Evolutionary conservation across 352 stramenopile species (phyloP), one percentile per base, ranked within the genome.

Genomic region (Globisporangium uncinulatum): DNA sequence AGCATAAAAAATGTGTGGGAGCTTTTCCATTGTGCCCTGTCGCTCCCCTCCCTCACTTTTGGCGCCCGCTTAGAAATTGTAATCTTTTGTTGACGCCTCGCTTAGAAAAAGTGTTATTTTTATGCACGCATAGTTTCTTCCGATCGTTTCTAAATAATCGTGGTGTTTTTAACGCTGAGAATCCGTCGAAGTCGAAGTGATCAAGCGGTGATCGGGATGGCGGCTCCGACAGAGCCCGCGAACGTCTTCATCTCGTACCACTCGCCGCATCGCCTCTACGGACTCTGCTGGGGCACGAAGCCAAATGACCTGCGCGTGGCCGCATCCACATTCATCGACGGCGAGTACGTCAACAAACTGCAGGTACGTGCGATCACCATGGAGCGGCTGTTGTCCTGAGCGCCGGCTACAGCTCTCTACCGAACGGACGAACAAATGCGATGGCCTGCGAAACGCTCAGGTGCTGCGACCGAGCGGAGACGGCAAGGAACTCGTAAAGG

Each of bases 291-390:
- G 83, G 63, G 74, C 14, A 84, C 79, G 0, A 72, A 87, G 20
- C 46, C 74, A 13, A 87, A 65, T 44, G 74, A 73, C 21, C 68
- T 90, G 57, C 79, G 81, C 20, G 72, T 93, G 29, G 83, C 81
- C 11, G 76, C 73, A 34, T 88, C 83, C 21, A 90, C 81, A 6
- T 91, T 91, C 66, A 92, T 93, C 51, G 65, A 76, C 4, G 83
- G 83, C 51, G 83, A 92, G 63, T 95, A 95, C 66, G 74, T 83
- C 53, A 95, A 95, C 72, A 92, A 92, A 50, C 77, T 95, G n/a
- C 76, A 93, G 78, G 81, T 95, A 53, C 57, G 64, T 44, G 29
- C 15, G n/a, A 20, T 6, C 19, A 8, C 34, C 1, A 29, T 29
- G 24, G 24, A 4, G 24, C 4, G 24, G 24, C 2, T 29, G 24